Base-by-base conservation (phyloP, 2,329 filamentous ascomycete species). In the Thelonectria rubi region DNA sequence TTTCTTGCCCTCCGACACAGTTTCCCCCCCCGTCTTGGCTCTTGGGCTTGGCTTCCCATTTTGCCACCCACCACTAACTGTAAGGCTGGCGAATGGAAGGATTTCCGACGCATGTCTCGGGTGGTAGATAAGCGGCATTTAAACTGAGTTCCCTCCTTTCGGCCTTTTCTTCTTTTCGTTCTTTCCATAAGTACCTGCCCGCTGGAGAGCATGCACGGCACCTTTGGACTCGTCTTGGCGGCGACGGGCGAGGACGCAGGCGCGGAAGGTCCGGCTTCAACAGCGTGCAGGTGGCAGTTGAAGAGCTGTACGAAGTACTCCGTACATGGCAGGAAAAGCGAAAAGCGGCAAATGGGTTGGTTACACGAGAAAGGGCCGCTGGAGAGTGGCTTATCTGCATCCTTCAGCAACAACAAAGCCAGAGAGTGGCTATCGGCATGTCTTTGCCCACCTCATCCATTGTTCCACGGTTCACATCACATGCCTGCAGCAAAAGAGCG, bases 61-160 rank as follows among this genome's bases (percentile, higher is more conserved):
- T 26, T 14, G 9, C 42, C 14, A 15, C 20, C 20, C 48, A 45
- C 46, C 52, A 30, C 26, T 30, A 30, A 30, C 4, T 30, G 26
- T 60, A 60, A 51, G 58, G 58, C 58, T 60, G 46, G 51, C 58
- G 39, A 55, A 46, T 60, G 26, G 40, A 47, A 30, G 39, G 32
- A 55, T 20, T 18, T 9, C 4, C 45, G 37, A 47, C 21, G 58
- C 37, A 51, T 40, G 58, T 18, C 32, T 49, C 34, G 46, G 34
- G 9, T 32, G 58, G 42, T 32, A 60, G 39, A 51, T 49, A 60
- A 55, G 57, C 57, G 50, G 57, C 51, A 39, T 55, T 30, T 37
- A 15, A 18, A 37, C 40, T 34, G 34, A 52, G 39, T 32, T 37
- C 20, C 20, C 26, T 20, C 3, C 5, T 15, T 24, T 40, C 34